Conservation (phyloP, 805 yeast genomes). For the Myxozyma sirexii region DNA sequence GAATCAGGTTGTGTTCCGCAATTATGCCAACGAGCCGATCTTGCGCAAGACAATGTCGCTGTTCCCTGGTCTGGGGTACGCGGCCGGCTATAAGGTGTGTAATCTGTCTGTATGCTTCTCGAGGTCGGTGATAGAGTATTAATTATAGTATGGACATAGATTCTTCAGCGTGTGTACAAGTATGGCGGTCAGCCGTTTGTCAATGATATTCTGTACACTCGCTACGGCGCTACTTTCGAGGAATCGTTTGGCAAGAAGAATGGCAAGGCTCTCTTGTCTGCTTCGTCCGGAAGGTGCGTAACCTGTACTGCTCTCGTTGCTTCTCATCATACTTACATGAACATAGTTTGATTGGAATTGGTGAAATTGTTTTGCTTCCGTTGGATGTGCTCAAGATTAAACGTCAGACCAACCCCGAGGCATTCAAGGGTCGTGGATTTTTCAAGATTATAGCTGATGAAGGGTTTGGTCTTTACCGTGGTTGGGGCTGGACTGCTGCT, state of each 20-base stretch:
- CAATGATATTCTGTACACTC: slow-evolving; percentile 81
- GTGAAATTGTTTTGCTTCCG: slow-evolving; percentile 94
- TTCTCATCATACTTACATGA: background rate
- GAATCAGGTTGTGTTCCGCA: slow-evolving; percentile 84
- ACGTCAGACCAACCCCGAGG: slow-evolving; percentile 99
- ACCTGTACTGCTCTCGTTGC: background rate
- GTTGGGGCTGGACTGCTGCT: slow-evolving; percentile 99
- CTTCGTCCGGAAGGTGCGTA: slow-evolving; percentile 78
- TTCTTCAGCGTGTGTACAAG: slow-evolving; percentile 95
- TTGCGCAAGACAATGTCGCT: slow-evolving; percentile 75
- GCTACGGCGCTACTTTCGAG: slow-evolving; percentile 73
- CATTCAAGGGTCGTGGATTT: slow-evolving; percentile 98
- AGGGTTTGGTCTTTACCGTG: slow-evolving; percentile 91
- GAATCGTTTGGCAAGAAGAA: slow-evolving; percentile 84
- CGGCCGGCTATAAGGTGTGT: slow-evolving; percentile 81
- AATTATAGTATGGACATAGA: slow-evolving; percentile 40
- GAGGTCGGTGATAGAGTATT: too few relatives aligned
- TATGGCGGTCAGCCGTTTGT: slow-evolving; percentile 99
- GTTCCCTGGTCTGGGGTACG: slow-evolving; percentile 98
- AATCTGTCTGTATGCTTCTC: too few relatives aligned
- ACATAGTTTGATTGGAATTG: slow-evolving; percentile 82
- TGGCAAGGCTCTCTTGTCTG: slow-evolving; percentile 95
- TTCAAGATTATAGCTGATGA: slow-evolving; percentile 82
- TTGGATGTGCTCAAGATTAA: slow-evolving; percentile 95
- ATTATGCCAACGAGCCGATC: slow-evolving; percentile 71